These are phyloP conservation scores for Mycena haematopus DNA, from an alignment of 768 basidiomycete genomes.

Conservation along the genomic window DNA sequence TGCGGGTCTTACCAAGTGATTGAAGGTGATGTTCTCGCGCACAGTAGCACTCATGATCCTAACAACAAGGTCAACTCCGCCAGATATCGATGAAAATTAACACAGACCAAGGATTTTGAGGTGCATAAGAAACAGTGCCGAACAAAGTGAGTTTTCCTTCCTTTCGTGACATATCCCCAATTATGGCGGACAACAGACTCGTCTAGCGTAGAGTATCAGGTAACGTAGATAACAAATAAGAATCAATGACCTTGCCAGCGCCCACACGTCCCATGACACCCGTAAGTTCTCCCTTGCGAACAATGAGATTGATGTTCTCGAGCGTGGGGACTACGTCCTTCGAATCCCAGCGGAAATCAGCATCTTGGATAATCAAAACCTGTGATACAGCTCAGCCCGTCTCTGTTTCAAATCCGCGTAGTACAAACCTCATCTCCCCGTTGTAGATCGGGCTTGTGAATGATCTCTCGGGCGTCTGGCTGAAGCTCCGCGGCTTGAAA, in stretches of 20 bases:
- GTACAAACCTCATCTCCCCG: conserved; percentile 64
- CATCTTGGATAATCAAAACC: conserved; percentile 74
- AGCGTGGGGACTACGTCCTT: conserved; percentile 64
- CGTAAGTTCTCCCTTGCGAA: conserved; percentile 84
- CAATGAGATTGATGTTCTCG: conserved; percentile 75
- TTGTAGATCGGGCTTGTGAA: conserved; percentile 48
- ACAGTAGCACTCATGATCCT: conserved; percentile 89
- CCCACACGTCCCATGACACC: conserved; percentile 91
- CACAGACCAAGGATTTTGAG: conserved; percentile 83
- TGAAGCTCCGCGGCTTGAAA: conserved; percentile 83
- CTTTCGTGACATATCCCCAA: conserved; percentile 83
- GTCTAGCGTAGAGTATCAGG: conserved; percentile 48
- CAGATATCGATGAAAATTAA: background rate
- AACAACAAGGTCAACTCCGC: background rate
- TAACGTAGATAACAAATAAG: background rate
- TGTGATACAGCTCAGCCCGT: conserved; percentile 29
- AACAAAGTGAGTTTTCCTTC: conserved; percentile 76
- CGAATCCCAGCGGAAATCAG: conserved; percentile 84
- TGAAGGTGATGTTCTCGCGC: conserved; percentile 92
- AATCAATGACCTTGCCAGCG: conserved; percentile 73
- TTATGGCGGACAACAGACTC: conserved; percentile 77
- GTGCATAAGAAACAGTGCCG: conserved; percentile 82
- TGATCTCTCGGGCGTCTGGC: conserved; percentile 68
- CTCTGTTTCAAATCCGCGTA: background rate
- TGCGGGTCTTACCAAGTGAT: conserved; percentile 51